These are phyloP conservation scores for Boletus patriciae DNA, from an alignment of 768 basidiomycete species.

Conservation along the genomic window DNA sequence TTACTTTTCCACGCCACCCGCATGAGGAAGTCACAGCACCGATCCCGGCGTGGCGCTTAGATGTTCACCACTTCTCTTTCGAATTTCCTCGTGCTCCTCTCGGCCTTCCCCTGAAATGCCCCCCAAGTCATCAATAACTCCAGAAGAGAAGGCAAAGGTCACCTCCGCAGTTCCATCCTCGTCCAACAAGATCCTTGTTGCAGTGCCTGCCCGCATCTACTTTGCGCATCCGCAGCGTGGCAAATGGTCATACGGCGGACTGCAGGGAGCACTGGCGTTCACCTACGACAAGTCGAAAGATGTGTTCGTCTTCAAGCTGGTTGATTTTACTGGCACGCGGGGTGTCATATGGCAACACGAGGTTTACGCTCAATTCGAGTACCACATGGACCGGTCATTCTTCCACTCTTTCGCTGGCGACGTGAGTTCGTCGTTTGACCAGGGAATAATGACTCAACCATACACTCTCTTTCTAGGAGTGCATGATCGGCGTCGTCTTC, in stretches of 20 bases:
- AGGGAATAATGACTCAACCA: neutral
- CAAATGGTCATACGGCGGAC: slow-evolving; percentile 84
- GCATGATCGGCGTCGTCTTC: slow-evolving; percentile 91
- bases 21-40: neutral
- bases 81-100: neutral
- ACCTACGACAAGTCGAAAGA: slow-evolving; percentile 58
- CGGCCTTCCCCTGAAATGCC: slow-evolving; percentile 54
- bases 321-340: slow-evolving; percentile 81
- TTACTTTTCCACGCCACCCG: slow-evolving; percentile 13
- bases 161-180: slow-evolving; percentile 57
- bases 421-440: slow-evolving; percentile 54
- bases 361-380: slow-evolving; percentile 78
- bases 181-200: slow-evolving; percentile 72
- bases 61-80: neutral
- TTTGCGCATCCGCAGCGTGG: slow-evolving; percentile 76
- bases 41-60: neutral
- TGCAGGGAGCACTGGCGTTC: slow-evolving; percentile 84
- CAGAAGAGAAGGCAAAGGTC: slow-evolving; percentile 77
- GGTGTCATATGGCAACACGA: slow-evolving; percentile 95
- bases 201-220: slow-evolving; percentile 87
- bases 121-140: slow-evolving; percentile 63
- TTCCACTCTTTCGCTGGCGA: slow-evolving; percentile 94
- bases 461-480: slow-evolving; percentile 51
- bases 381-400: slow-evolving; percentile 80
- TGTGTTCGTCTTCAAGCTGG: slow-evolving; percentile 67